Evolutionary conservation across 169 alveolate genomes (phyloP).

Genomic region (Cryptosporidium felis): DNA sequence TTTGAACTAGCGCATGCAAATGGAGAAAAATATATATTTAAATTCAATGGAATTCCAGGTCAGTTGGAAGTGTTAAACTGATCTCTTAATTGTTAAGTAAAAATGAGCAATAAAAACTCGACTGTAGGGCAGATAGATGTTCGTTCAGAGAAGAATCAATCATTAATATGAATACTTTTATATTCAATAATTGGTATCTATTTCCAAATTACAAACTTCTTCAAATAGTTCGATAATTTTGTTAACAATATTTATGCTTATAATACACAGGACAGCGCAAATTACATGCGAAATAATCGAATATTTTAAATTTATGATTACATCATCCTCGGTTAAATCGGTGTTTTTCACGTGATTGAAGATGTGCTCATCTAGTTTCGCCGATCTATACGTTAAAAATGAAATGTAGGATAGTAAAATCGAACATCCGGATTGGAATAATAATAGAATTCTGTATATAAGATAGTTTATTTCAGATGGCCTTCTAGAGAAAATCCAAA

Average conservation of each 20-base stretch:
- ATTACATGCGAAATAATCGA: not conserved
- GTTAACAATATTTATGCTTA: not conserved
- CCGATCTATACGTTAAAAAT: not conserved
- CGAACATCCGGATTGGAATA: not conserved
- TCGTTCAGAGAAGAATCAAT: not conserved
- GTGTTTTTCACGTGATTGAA: not conserved
- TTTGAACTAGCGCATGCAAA: too few species aligned
- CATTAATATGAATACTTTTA: not conserved
- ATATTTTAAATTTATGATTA: not conserved
- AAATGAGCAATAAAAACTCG: too few species aligned
- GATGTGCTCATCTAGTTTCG: not conserved
- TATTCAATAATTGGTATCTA: not conserved
- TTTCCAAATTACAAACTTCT: not conserved
- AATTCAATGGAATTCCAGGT: not conserved
- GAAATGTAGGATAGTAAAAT: not conserved
- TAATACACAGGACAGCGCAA: not conserved
- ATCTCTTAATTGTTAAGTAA: too few species aligned
- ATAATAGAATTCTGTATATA: not conserved
- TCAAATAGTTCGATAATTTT: not conserved
- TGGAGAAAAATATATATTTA: too few species aligned
- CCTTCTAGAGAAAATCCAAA: not conserved
- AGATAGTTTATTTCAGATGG: slow-evolving; percentile 1
- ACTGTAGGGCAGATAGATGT: not conserved
- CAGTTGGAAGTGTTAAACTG: too few species aligned
- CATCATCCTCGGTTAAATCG: not conserved